These are phyloP conservation scores for Chalciporus chontae DNA, from an alignment of 768 basidiomycete genomes.

Conservation along the genomic window DNA sequence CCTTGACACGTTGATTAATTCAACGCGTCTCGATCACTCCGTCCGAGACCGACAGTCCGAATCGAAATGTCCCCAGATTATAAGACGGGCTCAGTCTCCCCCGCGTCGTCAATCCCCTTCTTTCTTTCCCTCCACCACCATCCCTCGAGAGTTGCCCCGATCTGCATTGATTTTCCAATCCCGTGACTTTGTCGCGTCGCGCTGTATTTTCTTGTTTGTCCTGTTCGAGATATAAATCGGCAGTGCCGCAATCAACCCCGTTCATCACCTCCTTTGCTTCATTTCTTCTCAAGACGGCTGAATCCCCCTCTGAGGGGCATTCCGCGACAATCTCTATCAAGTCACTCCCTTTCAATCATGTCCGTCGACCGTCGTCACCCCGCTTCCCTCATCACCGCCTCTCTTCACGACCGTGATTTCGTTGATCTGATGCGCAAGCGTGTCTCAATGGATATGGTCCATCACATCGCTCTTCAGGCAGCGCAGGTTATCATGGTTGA, in stretches of 20 bases:
- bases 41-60: background rate
- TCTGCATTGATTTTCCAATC: conserved; percentile 20
- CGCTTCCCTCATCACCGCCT: conserved; percentile 76
- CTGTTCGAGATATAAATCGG: conserved; percentile 9
- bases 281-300: conserved; percentile 11
- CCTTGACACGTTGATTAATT: too few relatives aligned
- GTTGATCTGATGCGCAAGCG: conserved; percentile 73
- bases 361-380: conserved; percentile 52
- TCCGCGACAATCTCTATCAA: conserved; percentile 30
- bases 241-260: background rate
- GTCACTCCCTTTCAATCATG: conserved; percentile 34
- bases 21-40: too few relatives aligned
- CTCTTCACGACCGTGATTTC: conserved; percentile 76
- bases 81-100: background rate
- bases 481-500: conserved; percentile 72
- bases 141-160: background rate
- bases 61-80: background rate
- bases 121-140: background rate
- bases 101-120: background rate
- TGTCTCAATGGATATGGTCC: conserved; percentile 83
- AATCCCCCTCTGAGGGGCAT: conserved; percentile 1
- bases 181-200: conserved; percentile 29
- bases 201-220: conserved; percentile 11
- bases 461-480: conserved; percentile 77
- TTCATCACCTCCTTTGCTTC: conserved; percentile 13